Base-by-base conservation (phyloP, 2,329 filamentous ascomycete genomes). In the Neofusicoccum laricinum region DNA sequence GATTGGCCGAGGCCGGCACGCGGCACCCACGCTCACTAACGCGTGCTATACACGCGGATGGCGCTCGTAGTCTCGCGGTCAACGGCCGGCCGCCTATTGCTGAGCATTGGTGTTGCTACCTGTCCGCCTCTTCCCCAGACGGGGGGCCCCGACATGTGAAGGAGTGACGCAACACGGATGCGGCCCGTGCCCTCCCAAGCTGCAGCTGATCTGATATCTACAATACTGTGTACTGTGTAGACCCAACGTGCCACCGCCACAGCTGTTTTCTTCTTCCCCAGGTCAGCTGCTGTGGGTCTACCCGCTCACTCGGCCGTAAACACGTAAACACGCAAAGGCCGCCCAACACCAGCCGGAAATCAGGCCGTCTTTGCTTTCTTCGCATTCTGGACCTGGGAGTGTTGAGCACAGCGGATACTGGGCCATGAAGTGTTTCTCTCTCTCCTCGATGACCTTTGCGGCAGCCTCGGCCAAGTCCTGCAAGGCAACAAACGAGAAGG, bases 401-500 rank as follows among this genome's bases (percentile, higher is more conserved):
- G 69, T 67, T 1, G 70, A 73, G 1, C 71, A 67, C 4, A 74
- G 63, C 57, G 70, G 69, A 66, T 76, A 74, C 32, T 68, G 61
- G 3, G 72, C 73, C 51, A 68, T 71, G 15, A 67, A 70, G 64
- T 75, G 72, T 38, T 66, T 69, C 50, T 75, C 70, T 2, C 70
- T 57, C 43, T 72, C 64, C 3, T 61, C 57, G 21, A 75, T 34
- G 10, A 75, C 68, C 5, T 51, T 68, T 14, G 68, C 64, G 8
- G 67, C 67, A 5, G 68, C 73, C 17, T 70, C 69, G 2, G 69
- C 73, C 8, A 75, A 32, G 58, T 76, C 74, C 7, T 50, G 41
- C 34, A 71, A 51, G 2, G 71, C 67, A n/a, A 71, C 67, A 63
- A 72, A 71, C 0, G 68, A 72, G 58, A 75, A 73, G 11, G 57